phyloP scores from a whole-genome alignment of 2,329 filamentous ascomycete genomes.

The Emmonsiellopsis sp. region DNA sequence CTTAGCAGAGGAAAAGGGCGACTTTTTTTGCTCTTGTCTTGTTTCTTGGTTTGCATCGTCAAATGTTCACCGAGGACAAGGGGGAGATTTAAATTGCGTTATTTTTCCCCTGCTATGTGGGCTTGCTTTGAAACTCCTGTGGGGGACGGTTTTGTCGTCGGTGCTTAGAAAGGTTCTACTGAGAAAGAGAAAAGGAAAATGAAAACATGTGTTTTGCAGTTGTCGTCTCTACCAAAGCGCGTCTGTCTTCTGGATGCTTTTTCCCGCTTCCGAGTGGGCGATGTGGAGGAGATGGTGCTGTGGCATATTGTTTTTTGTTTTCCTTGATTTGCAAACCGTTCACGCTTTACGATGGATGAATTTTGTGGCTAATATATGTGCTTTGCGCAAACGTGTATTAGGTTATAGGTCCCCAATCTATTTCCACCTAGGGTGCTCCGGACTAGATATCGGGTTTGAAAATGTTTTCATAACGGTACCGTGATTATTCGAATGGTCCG shows the following conservation, averaged over 20 bases:
- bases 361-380: background rate
- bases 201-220: background rate
- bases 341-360: background rate
- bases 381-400: background rate
- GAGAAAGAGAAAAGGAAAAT: constrained; percentile 16
- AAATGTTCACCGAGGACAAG: constrained; percentile 8
- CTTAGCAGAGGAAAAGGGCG: background rate
- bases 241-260: background rate
- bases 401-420: background rate
- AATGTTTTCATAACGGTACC: too few relatives aligned
- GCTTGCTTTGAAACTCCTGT: constrained; percentile 4
- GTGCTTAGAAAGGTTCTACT: constrained; percentile 41
- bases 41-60: constrained; percentile 10
- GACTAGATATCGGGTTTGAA: background rate
- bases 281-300: background rate
- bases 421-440: background rate
- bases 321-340: background rate
- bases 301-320: background rate
- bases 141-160: constrained; percentile 27
- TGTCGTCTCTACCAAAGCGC: background rate
- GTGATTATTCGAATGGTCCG: too few relatives aligned
- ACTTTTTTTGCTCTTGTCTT: background rate
- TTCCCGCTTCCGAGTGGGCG: background rate
- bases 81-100: background rate
- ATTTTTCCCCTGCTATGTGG: constrained; percentile 11